phyloP scores from a whole-genome alignment of 768 basidiomycete species.

The Cytidiella melzeri region DNA sequence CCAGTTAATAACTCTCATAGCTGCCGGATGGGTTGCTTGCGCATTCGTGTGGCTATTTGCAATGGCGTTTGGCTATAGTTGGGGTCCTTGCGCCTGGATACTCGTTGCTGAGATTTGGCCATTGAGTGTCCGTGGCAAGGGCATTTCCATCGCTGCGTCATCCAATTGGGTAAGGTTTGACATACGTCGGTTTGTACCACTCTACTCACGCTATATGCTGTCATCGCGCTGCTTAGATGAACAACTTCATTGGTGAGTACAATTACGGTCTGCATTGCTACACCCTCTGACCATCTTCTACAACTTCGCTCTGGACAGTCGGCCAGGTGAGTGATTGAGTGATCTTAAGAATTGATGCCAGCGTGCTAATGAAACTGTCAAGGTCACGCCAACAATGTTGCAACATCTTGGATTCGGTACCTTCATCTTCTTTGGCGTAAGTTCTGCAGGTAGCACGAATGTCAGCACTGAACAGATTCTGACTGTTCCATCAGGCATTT shows the following conservation, averaged over 20 bases:
- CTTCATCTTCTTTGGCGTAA: conserved; percentile 71
- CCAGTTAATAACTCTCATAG: no score
- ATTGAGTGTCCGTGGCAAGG: conserved; percentile 67
- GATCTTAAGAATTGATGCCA: not conserved
- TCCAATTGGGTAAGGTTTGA: conserved; percentile 59
- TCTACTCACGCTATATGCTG: conserved; percentile 1
- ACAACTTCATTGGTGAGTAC: conserved; percentile 64
- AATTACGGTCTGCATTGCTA: no score
- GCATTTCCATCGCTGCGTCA: conserved; percentile 67
- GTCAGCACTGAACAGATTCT: not conserved
- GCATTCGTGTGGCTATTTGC: conserved; percentile 71
- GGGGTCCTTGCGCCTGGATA: conserved; percentile 80
- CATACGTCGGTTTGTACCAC: no score
- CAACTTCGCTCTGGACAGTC: not conserved
- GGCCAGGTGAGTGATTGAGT: not conserved
- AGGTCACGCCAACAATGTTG: conserved; percentile 71
- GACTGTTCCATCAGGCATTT: conserved; percentile 31
- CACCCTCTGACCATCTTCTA: no score
- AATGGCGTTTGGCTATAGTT: conserved; percentile 69
- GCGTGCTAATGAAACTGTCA: conserved; percentile 36
- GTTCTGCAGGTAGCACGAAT: conserved; percentile 13
- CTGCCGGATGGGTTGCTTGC: conserved; percentile 71
- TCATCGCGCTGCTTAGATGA: conserved; percentile 42
- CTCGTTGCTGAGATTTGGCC: conserved; percentile 73
- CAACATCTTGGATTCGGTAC: conserved; percentile 60